These are phyloP conservation scores for Suillus alpinus DNA, from an alignment of 768 basidiomycete species.

Conservation along the genomic window DNA sequence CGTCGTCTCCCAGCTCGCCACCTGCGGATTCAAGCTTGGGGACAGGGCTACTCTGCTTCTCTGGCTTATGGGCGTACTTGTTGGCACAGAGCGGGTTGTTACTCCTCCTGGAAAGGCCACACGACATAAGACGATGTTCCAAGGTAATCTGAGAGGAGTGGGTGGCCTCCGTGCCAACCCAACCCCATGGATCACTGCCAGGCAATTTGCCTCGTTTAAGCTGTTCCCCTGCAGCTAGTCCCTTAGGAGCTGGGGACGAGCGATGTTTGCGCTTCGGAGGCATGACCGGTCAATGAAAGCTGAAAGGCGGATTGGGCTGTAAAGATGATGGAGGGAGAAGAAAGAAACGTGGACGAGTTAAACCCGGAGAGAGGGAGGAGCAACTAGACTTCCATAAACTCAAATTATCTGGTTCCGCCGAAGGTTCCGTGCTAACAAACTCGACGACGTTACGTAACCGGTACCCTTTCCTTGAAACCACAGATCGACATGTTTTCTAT, in stretches of 20 bases:
- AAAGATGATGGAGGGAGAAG: neutral
- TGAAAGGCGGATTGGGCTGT: neutral
- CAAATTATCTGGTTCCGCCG: conserved; percentile 2
- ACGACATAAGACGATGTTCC: conserved; percentile 65
- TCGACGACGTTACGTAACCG: neutral
- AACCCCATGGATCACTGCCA: conserved; percentile 64
- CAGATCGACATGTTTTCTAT: neutral
- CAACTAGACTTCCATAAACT: conserved; percentile 1
- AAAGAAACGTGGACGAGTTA: conserved; percentile 3
- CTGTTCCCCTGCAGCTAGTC: conserved; percentile 58
- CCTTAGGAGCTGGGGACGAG: conserved; percentile 43
- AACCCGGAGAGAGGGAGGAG: conserved; percentile 1
- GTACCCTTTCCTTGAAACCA: neutral
- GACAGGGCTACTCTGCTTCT: conserved; percentile 13
- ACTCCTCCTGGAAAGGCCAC: conserved; percentile 58
- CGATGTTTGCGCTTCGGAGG: conserved; percentile 58
- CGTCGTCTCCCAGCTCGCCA: conserved; percentile 55
- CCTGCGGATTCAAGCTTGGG: conserved; percentile 17
- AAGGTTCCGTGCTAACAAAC: neutral
- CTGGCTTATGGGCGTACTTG: conserved; percentile 40
- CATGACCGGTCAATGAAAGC: conserved; percentile 34
- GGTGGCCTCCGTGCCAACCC: conserved; percentile 70
- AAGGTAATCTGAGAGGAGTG: conserved; percentile 57
- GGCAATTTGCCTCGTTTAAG: conserved; percentile 56
- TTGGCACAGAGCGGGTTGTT: conserved; percentile 55